A percentile compares a stretch with the other conserved stretches of the same genome.
phyloP scores from a whole-genome alignment of 768 basidiomycete genomes.

The Punctularia strigosozonata region DNA sequence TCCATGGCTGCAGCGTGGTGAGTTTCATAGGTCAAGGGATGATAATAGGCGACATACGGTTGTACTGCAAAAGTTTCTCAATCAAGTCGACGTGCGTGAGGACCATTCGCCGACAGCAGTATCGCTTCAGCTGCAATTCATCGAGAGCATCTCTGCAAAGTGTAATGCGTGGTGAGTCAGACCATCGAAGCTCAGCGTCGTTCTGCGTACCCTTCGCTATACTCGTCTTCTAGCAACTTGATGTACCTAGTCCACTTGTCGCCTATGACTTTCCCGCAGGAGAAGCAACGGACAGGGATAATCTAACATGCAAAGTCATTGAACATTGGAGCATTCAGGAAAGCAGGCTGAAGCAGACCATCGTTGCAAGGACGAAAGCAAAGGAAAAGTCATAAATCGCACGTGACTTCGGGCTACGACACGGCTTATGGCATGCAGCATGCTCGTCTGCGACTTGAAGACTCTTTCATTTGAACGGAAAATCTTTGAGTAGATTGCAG shows the following conservation, averaged over 20 bases:
- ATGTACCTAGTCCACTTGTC: conserved; percentile 92
- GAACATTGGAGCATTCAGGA: no score
- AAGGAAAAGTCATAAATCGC: no score
- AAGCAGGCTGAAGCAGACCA: neutral
- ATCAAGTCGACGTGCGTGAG: conserved; percentile 96
- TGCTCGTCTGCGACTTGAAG: no score
- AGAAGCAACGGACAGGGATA: conserved; percentile 92
- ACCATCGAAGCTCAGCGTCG: no score
- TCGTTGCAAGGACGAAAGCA: no score
- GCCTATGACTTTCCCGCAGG: conserved; percentile 94
- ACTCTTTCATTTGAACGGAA: no score
- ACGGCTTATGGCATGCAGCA: no score
- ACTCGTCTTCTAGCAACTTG: conserved; percentile 66
- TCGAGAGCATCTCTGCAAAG: conserved; percentile 72
- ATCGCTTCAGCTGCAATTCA: conserved; percentile 79
- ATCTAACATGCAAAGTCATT: conserved; percentile 39
- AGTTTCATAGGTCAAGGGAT: no score
- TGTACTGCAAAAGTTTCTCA: conserved; percentile 93
- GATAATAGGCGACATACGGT: conserved; percentile 61
- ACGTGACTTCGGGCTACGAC: no score
- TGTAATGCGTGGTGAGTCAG: no score
- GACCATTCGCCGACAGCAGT: conserved; percentile 96
- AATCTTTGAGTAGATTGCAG: no score
- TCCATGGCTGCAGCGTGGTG: no score
- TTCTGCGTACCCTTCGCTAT: conserved; percentile 73